Percentiles rank a stretch among this genome's conserved stretches.
These are phyloP conservation scores for Alternaria panax DNA, from an alignment of 2,329 filamentous ascomycete genomes.

Conservation along the genomic window DNA sequence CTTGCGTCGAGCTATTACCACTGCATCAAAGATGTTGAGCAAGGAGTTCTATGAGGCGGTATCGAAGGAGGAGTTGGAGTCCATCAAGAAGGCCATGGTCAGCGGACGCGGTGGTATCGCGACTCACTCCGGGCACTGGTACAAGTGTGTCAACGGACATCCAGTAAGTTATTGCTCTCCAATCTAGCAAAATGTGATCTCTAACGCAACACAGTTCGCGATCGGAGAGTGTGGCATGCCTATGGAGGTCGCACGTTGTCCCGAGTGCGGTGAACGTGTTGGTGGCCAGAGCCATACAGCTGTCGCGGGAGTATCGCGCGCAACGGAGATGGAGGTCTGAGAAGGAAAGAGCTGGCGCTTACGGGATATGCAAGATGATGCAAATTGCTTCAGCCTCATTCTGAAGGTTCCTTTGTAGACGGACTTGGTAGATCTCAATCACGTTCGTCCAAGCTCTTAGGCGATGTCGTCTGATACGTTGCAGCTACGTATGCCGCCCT, in stretches of 20 bases:
- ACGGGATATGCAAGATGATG: not conserved
- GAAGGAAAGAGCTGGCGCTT: not conserved
- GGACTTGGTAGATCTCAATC: not conserved
- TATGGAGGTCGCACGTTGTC: conserved; percentile 67
- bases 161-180: conserved; percentile 46
- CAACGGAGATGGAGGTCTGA: conserved; percentile 58
- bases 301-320: conserved; percentile 61
- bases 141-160: conserved; percentile 64
- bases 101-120: conserved; percentile 51
- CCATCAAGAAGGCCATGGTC: conserved; percentile 59
- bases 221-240: conserved; percentile 73
- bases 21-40: conserved; percentile 37
- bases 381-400: not conserved
- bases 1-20: conserved; percentile 38
- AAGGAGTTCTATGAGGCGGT: conserved; percentile 52
- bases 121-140: conserved; percentile 66
- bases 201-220: conserved; percentile 54
- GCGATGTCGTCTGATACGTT: not conserved
- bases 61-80: conserved; percentile 52
- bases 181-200: not conserved
- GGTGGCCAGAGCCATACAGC: conserved; percentile 63
- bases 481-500: not conserved
- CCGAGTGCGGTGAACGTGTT: conserved; percentile 66
- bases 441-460: not conserved
- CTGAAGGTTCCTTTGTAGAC: not conserved